Conservation (phyloP, 345 rosid species). For the Syzygium aromaticum region DNA sequence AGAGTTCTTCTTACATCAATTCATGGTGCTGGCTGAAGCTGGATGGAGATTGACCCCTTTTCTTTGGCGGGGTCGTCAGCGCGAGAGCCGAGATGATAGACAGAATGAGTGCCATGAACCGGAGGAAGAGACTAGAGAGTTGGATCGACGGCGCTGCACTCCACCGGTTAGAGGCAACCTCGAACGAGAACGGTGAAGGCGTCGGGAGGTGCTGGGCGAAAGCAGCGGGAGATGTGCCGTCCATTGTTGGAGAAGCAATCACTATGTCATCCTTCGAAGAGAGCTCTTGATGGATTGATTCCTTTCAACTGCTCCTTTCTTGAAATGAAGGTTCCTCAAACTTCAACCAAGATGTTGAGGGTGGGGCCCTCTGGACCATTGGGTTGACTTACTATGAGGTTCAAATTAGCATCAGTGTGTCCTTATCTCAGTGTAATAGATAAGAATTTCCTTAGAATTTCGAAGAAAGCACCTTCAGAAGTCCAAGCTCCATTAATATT, state of each 20-base stretch:
- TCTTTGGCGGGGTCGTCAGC: slow-evolving; percentile 29
- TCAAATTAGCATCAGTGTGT: background rate
- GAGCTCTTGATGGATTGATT: background rate
- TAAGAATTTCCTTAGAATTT: background rate
- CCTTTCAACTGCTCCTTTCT: slow-evolving; percentile 4
- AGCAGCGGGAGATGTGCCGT: slow-evolving; percentile 30
- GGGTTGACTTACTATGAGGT: background rate
- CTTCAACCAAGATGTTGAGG: background rate
- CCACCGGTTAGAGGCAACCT: slow-evolving; percentile 30
- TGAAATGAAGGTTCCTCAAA: background rate
- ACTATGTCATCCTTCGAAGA: slow-evolving; percentile 13
- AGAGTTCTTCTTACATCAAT: slow-evolving; percentile 29
- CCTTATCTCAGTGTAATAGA: background rate
- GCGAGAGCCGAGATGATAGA: slow-evolving; percentile 58
- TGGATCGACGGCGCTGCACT: slow-evolving; percentile 28
- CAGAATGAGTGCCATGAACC: slow-evolving; percentile 37
- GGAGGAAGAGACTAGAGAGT: slow-evolving; percentile 27
- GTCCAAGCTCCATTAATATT: background rate
- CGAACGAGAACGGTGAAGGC: slow-evolving; percentile 55
- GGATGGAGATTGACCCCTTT: slow-evolving; percentile 13
- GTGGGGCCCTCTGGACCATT: background rate
- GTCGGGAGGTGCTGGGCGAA: slow-evolving; percentile 29
- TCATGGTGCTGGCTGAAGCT: slow-evolving; percentile 45
- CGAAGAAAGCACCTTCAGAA: background rate
- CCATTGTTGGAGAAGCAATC: slow-evolving; percentile 21